phyloP scores from a whole-genome alignment of 805 yeast species.

The Saccharomyces mikatae region DNA sequence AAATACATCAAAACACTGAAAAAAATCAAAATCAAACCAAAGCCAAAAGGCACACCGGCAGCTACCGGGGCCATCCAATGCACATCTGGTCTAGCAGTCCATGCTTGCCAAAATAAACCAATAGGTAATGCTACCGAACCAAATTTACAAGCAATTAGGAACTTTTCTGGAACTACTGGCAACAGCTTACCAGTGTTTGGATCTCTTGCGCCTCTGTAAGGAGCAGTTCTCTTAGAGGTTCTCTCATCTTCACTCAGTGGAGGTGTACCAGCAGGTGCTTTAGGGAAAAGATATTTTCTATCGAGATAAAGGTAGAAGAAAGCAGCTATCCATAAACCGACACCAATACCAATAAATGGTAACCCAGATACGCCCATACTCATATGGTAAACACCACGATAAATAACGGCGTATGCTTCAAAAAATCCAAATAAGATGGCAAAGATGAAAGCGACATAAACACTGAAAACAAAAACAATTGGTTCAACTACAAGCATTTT shows the following conservation, averaged over 20 bases:
- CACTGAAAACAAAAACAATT: constrained; percentile 59
- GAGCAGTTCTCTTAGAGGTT: constrained; percentile 18
- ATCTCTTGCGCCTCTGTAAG: constrained; percentile 40
- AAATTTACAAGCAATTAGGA: constrained; percentile 52
- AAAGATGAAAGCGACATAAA: constrained; percentile 66
- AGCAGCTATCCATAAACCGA: constrained; percentile 56
- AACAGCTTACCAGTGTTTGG: constrained; percentile 42
- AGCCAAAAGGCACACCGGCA: constrained; percentile 74
- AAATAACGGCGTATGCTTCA: constrained; percentile 51
- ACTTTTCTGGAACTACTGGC: constrained; percentile 52
- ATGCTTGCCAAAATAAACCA: constrained; percentile 72
- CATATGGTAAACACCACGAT: constrained; percentile 58
- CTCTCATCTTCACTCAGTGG: constrained; percentile 31
- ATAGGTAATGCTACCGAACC: constrained; percentile 64
- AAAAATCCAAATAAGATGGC: constrained; percentile 75
- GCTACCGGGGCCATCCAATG: constrained; percentile 74
- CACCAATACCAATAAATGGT: constrained; percentile 63
- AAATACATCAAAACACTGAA: constrained; percentile 63
- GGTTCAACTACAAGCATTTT: constrained; percentile 69
- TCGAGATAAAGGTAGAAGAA: constrained; percentile 43
- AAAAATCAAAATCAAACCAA: constrained; percentile 63
- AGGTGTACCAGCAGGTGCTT: constrained; percentile 52
- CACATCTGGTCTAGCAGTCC: constrained; percentile 54
- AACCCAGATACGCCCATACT: constrained; percentile 54
- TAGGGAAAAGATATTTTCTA: constrained; percentile 42